Evolutionary conservation across 2,329 filamentous ascomycete genomes (phyloP), one percentile per base, ranked within the genome.

Genomic region (Aureobasidium namibiae): DNA sequence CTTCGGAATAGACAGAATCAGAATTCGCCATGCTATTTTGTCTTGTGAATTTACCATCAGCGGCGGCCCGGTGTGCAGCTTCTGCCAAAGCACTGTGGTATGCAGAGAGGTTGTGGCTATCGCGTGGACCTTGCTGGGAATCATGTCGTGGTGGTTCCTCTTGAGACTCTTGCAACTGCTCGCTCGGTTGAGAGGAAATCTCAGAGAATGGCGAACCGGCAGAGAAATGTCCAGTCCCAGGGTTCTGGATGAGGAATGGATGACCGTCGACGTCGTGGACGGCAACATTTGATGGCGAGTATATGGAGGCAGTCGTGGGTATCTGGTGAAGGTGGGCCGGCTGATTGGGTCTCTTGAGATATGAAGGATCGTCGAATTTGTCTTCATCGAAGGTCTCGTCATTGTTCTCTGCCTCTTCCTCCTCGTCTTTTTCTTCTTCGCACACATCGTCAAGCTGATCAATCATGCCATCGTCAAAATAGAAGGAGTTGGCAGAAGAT

Each of bases 81-180:
- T 88, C 86, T 1, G 90, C 90, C 4, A 97, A 78, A 1, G 91
- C 90, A 56, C 87, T 87, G 68, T 96, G 91, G 67, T 96, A 92
- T 1, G 84, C 87, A 42, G 84, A 84, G 21, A 88, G 75, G 60
- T 81, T 84, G 66, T 82, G 78, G 24, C 45, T 36, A 1, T 42
- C 54, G 16, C n/a, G 42, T 6, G 54, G 54, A 23, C 54, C 54
- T 80, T 81, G 38, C 81, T 67, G 48, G 3, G 57, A 59, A 46
- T 59, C 57, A 29, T 59, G 57, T 31, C 48, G 34, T 21, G 46
- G 24, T 26, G 57, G 29, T 13, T 53, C 57, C 9, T 59, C 39
- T 9, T 48, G 36, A 7, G n/a, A 4, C 21, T 53, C 57, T 39
- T n/a, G 41, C 16, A 38, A 33, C 14, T 34, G 21, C 4, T 59